Percentiles rank a stretch among this genome's conserved stretches.
These are phyloP conservation scores for Neophaeococcomyces aloes DNA, from an alignment of 2,329 filamentous ascomycete species.

Conservation along the genomic window DNA sequence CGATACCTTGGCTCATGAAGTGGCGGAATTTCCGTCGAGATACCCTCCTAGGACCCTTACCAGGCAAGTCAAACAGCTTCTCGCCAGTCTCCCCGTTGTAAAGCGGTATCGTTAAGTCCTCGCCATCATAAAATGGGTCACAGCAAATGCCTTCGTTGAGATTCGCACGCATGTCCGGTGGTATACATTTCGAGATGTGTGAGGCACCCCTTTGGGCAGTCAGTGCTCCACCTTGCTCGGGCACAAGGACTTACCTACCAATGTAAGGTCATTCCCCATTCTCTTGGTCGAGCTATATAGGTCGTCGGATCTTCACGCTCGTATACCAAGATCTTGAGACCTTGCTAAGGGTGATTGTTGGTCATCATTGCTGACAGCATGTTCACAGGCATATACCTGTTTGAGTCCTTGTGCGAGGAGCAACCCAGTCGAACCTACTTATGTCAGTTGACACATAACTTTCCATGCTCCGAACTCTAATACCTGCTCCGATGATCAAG, in stretches of 20 bases:
- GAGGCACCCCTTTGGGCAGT: too few relatives aligned
- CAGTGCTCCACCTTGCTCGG: too few relatives aligned
- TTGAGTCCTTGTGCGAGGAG: slow-evolving; percentile 13
- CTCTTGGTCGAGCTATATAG: slow-evolving; percentile 9
- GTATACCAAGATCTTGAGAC: slow-evolving; percentile 9
- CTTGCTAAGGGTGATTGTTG: slow-evolving; percentile 1
- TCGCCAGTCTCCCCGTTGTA: slow-evolving; percentile 14
- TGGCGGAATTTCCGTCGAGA: slow-evolving; percentile 11
- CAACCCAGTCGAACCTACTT: slow-evolving; percentile 11
- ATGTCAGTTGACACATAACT: too few relatives aligned
- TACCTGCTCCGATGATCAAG: too few relatives aligned
- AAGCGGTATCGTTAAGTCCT: slow-evolving; percentile 5
- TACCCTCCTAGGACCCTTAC: slow-evolving; percentile 10
- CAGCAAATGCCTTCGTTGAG: slow-evolving; percentile 6
- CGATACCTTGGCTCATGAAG: slow-evolving; percentile 11
- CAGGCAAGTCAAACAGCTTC: slow-evolving; percentile 11
- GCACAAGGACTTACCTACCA: not conserved
- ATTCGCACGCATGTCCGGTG: slow-evolving; percentile 6
- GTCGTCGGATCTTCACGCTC: slow-evolving; percentile 7
- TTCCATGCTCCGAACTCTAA: slow-evolving; percentile 1
- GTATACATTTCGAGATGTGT: slow-evolving; percentile 9
- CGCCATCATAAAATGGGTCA: slow-evolving; percentile 7
- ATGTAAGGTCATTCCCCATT: slow-evolving; percentile 14
- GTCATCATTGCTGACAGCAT: too few relatives aligned
- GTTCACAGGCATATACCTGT: slow-evolving; percentile 4